A percentile compares a stretch with the other conserved stretches of the same genome.
Evolutionary conservation across 257 asterid species (phyloP).

Genomic region (Primulina eburnea): DNA sequence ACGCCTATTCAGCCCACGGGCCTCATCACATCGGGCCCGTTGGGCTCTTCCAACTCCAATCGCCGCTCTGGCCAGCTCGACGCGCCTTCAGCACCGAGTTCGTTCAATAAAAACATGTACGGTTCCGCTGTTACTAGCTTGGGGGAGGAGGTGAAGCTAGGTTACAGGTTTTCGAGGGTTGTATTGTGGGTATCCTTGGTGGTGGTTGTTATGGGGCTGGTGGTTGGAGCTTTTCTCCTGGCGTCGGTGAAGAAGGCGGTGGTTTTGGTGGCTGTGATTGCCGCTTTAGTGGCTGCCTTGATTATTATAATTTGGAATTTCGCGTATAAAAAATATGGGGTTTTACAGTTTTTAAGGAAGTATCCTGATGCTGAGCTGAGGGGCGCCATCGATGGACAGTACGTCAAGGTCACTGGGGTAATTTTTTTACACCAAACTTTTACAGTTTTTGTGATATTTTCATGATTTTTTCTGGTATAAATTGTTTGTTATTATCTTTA

Average conservation of each 20-base stretch:
- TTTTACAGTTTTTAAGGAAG: slow-evolving; percentile 48
- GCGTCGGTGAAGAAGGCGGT: slow-evolving; percentile 75
- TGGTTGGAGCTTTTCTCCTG: slow-evolving; percentile 80
- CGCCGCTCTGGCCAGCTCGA: slow-evolving; percentile 74
- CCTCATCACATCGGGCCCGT: slow-evolving; percentile 82
- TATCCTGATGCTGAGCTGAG: slow-evolving; percentile 83
- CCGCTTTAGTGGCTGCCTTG: slow-evolving; percentile 38
- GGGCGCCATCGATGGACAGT: slow-evolving; percentile 89
- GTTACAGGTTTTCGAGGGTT: slow-evolving; percentile 77
- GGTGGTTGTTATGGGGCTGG: slow-evolving; percentile 79
- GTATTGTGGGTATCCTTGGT: slow-evolving; percentile 77
- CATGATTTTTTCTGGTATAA: background rate
- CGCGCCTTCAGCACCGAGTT: slow-evolving; percentile 37
- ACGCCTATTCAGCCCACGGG: slow-evolving; percentile 87
- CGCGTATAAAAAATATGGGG: slow-evolving; percentile 50
- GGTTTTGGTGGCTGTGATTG: slow-evolving; percentile 59
- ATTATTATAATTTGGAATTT: slow-evolving; percentile 56
- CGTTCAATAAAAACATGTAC: slow-evolving; percentile 49
- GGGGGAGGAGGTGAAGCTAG: slow-evolving; percentile 52
- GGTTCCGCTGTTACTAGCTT: slow-evolving; percentile 78
- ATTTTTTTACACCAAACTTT: slow-evolving; percentile 7
- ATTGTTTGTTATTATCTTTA: too few relatives aligned
- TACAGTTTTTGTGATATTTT: background rate
- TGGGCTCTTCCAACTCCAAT: slow-evolving; percentile 45
- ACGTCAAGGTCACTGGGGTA: slow-evolving; percentile 99